phyloP scores from a whole-genome alignment of 2,329 filamentous ascomycete species.

The Penicillium sp. region DNA sequence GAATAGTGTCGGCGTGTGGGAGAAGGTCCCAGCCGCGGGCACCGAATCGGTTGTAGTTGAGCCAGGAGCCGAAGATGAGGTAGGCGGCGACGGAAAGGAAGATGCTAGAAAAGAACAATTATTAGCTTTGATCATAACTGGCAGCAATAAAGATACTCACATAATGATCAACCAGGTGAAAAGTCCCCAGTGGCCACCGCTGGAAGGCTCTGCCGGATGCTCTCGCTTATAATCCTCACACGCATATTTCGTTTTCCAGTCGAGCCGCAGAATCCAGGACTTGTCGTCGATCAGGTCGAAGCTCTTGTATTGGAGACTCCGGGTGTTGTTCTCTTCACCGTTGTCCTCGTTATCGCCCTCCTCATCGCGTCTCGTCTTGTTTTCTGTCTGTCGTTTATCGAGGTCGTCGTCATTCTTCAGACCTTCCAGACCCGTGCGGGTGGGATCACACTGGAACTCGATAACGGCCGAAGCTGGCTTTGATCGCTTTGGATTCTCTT shows the following conservation, averaged over 20 bases:
- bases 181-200: conserved; percentile 73
- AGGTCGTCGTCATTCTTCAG: conserved; percentile 27
- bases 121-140: conserved; percentile 13
- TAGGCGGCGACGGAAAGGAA: conserved; percentile 86
- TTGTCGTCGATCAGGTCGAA: conserved; percentile 60
- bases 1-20: conserved; percentile 86
- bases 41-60: conserved; percentile 97
- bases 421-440: conserved; percentile 67
- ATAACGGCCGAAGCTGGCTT: conserved; percentile 62
- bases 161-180: conserved; percentile 96
- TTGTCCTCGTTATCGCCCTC: conserved; percentile 21
- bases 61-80: conserved; percentile 96
- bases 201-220: conserved; percentile 37
- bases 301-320: conserved; percentile 69
- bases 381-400: conserved; percentile 22
- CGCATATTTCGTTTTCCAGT: conserved; percentile 84
- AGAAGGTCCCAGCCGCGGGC: conserved; percentile 92
- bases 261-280: conserved; percentile 65
- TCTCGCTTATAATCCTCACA: conserved; percentile 61
- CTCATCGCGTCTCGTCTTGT: conserved; percentile 14
- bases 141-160: conserved; percentile 52
- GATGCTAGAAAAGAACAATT: conserved; percentile 49
- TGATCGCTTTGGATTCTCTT: conserved; percentile 40
- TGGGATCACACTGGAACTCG: conserved; percentile 76
- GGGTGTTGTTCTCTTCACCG: conserved; percentile 1